Percentiles rank a stretch among this genome's conserved stretches.
These are phyloP conservation scores for Cryptococcus amylolentus DNA, from an alignment of 1,284 basidiomycete genomes.

Conservation along the genomic window DNA sequence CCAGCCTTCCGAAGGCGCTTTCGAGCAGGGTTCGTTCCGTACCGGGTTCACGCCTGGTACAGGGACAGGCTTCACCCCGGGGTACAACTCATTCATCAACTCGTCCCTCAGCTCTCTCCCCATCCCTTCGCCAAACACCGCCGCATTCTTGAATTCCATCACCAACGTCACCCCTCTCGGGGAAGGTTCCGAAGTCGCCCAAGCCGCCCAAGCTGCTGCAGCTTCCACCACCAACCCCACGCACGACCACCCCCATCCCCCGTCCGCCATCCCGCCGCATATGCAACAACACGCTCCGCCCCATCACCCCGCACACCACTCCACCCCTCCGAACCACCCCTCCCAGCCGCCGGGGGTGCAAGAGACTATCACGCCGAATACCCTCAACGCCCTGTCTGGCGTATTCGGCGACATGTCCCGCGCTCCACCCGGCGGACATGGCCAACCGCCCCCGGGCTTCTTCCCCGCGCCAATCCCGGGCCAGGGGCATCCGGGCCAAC, in stretches of 20 bases:
- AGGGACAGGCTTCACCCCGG: conserved; percentile 74
- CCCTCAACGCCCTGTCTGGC: conserved; percentile 73
- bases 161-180: conserved; percentile 61
- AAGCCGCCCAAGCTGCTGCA: conserved; percentile 4
- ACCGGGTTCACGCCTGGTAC: conserved; percentile 66
- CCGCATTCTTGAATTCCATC: conserved; percentile 89
- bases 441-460: conserved; percentile 3
- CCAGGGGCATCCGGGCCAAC: background rate
- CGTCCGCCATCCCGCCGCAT: conserved; percentile 33
- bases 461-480: conserved; percentile 18
- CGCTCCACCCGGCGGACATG: conserved; percentile 6
- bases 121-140: conserved; percentile 81
- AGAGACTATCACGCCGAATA: conserved; percentile 85
- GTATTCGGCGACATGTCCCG: conserved; percentile 56
- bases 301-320: conserved; percentile 19
- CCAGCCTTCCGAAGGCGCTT: conserved; percentile 53
- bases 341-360: conserved; percentile 23
- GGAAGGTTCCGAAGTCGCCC: conserved; percentile 21
- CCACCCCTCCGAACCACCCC: conserved; percentile 9
- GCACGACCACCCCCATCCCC: conserved; percentile 18
- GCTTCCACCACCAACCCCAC: conserved; percentile 1
- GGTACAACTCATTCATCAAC: conserved; percentile 45
- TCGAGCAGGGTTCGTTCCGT: conserved; percentile 65
- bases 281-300: conserved; percentile 28
- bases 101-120: conserved; percentile 53